These are phyloP conservation scores for Cryptomeria japonica DNA, from an alignment of 75 land plant genomes.

Conservation along the genomic window DNA sequence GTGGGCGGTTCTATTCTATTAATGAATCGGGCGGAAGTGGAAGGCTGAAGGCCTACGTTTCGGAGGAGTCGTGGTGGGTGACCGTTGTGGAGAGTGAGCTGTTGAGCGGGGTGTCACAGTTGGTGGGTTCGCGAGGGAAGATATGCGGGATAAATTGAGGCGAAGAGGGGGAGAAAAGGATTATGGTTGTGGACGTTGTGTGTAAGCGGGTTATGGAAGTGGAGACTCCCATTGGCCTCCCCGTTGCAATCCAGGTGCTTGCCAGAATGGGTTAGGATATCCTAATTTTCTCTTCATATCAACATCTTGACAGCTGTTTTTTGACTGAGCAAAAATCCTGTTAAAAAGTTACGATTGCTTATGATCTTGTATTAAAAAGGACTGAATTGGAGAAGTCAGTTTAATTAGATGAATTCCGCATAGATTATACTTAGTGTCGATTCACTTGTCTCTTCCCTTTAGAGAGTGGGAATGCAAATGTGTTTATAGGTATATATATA, in stretches of 20 bases:
- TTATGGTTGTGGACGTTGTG: not conserved
- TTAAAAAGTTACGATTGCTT: too few species aligned
- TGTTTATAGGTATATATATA: too few species aligned
- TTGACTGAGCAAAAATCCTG: too few species aligned
- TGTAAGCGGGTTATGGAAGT: not conserved
- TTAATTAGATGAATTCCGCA: too few species aligned
- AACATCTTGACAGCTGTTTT: too few species aligned
- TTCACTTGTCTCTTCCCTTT: too few species aligned
- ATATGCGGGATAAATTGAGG: conserved; percentile 7
- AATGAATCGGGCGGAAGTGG: conserved; percentile 24
- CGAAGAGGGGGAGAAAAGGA: not conserved
- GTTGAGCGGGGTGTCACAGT: conserved; percentile 3
- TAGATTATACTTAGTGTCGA: too few species aligned
- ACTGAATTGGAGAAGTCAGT: too few species aligned
- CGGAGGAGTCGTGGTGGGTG: conserved; percentile 6
- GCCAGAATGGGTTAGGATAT: not conserved
- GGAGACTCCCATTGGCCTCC: not conserved
- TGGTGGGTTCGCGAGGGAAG: not conserved
- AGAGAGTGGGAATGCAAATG: too few species aligned
- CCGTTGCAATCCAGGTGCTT: not conserved
- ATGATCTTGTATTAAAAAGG: too few species aligned
- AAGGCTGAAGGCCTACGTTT: conserved; percentile 26
- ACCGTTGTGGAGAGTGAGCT: not conserved
- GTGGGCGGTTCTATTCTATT: conserved; percentile 16
- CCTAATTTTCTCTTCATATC: not conserved